Base-by-base conservation (phyloP, 179 eudicot genomes). In the Nepenthes alata region DNA sequence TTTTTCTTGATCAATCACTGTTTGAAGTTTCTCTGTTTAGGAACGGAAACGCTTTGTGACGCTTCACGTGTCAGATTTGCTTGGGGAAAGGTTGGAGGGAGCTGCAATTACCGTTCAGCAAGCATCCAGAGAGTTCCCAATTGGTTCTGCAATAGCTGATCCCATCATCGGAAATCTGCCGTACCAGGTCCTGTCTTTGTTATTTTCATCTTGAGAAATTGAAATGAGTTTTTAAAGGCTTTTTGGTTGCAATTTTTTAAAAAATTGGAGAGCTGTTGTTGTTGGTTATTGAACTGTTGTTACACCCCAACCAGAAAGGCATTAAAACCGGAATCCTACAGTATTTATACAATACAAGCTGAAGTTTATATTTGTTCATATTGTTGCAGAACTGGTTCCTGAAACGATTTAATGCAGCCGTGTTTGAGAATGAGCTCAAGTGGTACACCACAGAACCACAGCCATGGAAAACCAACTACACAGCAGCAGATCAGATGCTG, bases 371-470 rank as follows among this genome's bases (percentile, higher is more conserved):
- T 4, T 41, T 4, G 5, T 41, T 41, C 8, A 6, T 45, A 9
- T 47, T 47, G 9, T 63, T 2, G 6, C 81, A 91, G 98, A 76
- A 73, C 6, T 93, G 98, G 98, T 87, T 90, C 55, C 45, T 69
- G 39, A 78, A 85, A 73, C 68, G 96, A 67, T 94, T 94, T 77
- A 90, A 90, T 37, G 85, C 94, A 52, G 97, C 95, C 34, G 97
- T 90, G 10, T 90, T 90, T 57, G 97, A 90, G 67, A 87, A 94
- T 55, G 99, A 94, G 62, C 91, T 94, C 37, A 94, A 94, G 60
- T 94, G 99, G 99, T 74, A 83, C 35, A 81, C 83, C 7, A 94
- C 99, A 50, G 99, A 94, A 60, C 76, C 80, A 2, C 61, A 75
- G 52, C 84, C 37, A 13, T 91, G 94, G 16, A 68, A 75, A 47